Evolutionary conservation across 2,329 filamentous ascomycete genomes (phyloP).

Genomic region (Pestalotiopsis sp.): DNA sequence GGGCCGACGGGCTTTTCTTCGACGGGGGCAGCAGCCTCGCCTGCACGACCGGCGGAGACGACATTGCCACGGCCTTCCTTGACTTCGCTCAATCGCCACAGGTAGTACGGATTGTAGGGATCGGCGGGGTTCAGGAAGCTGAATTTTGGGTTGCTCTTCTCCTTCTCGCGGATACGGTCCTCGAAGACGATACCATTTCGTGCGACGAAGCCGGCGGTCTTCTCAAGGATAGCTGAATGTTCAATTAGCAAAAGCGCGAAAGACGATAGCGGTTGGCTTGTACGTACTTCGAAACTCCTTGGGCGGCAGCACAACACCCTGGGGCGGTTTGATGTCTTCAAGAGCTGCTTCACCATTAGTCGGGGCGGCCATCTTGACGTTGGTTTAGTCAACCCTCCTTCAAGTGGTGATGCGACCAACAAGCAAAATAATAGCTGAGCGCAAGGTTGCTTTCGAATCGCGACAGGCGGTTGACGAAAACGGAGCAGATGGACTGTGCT

Average conservation of each 20-base stretch:
- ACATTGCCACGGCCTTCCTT: slow-evolving; percentile 80
- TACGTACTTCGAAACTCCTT: slow-evolving; percentile 74
- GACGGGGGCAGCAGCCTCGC: slow-evolving; percentile 58
- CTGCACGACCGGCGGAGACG: slow-evolving; percentile 74
- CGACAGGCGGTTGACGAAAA: background rate
- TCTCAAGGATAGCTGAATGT: slow-evolving; percentile 69
- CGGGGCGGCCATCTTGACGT: slow-evolving; percentile 39
- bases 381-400: slow-evolving; percentile 24
- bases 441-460: slow-evolving; percentile 3
- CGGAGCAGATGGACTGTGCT: background rate
- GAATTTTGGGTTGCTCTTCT: slow-evolving; percentile 85
- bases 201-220: slow-evolving; percentile 90
- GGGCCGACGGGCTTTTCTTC: slow-evolving; percentile 78
- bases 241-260: slow-evolving; percentile 35
- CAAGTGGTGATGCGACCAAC: slow-evolving; percentile 10
- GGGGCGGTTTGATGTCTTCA: slow-evolving; percentile 76
- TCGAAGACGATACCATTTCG: slow-evolving; percentile 72
- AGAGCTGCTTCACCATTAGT: slow-evolving; percentile 59
- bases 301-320: slow-evolving; percentile 85
- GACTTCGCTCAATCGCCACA: slow-evolving; percentile 89
- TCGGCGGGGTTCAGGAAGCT: slow-evolving; percentile 82
- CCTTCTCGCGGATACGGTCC: slow-evolving; percentile 83
- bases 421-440: background rate
- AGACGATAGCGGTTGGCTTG: background rate
- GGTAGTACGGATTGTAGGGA: slow-evolving; percentile 85